Conservation (phyloP, 208 protist species). For the Angomonas deanei region DNA sequence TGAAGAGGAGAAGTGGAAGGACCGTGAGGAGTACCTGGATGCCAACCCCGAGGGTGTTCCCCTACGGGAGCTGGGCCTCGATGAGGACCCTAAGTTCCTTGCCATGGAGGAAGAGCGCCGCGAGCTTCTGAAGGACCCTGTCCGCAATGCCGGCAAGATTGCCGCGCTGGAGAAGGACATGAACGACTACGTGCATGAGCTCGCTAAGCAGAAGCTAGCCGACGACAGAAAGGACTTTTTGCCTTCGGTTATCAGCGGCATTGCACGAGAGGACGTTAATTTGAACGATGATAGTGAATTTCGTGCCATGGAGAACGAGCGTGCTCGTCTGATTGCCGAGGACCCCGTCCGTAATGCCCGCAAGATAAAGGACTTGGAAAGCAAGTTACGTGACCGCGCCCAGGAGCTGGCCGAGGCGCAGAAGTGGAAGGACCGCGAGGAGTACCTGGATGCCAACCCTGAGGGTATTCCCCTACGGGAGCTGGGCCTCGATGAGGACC, state of each 20-base stretch:
- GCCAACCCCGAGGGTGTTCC: not conserved
- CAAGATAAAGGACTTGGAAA: slow-evolving; percentile 9
- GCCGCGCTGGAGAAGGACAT: slow-evolving; percentile 26
- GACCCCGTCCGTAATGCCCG: not conserved
- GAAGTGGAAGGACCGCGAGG: not conserved
- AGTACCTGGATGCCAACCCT: not conserved
- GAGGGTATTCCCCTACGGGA: not conserved
- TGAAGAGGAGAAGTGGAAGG: not conserved
- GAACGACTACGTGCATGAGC: slow-evolving; percentile 26
- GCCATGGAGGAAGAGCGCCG: not conserved
- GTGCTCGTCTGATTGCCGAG: slow-evolving; percentile 6
- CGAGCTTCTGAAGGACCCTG: slow-evolving; percentile 5
- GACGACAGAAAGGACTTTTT: slow-evolving; percentile 15
- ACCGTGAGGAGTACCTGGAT: not conserved
- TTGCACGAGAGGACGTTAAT: slow-evolving; percentile 13
- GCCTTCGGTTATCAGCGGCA: not conserved
- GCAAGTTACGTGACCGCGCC: slow-evolving; percentile 12
- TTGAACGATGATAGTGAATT: slow-evolving; percentile 35
- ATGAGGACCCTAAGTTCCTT: not conserved
- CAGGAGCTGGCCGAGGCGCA: slow-evolving; percentile 17
- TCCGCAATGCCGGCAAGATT: not conserved
- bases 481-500: slow-evolving; percentile 34
- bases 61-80: not conserved
- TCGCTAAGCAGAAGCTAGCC: slow-evolving; percentile 17
- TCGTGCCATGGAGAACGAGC: slow-evolving; percentile 14